Conservation (phyloP, 352 stramenopile genomes). For the Phytopythium ostracodes region DNA sequence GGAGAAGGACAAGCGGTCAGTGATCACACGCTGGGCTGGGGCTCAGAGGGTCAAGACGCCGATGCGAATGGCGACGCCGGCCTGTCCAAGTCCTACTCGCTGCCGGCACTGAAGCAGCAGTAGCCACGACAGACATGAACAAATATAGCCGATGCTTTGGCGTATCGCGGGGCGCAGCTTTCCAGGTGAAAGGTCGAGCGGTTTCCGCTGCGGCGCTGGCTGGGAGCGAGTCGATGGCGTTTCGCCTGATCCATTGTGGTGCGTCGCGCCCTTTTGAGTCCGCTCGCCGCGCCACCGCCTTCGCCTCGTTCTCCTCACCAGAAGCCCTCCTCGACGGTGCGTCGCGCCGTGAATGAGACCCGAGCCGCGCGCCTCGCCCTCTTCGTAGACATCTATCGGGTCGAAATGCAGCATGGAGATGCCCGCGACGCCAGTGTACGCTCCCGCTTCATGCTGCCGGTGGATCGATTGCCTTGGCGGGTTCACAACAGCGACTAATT, state of each 20-base stretch:
- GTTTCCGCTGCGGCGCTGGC: background rate
- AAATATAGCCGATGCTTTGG: background rate
- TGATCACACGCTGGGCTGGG: conserved; percentile 29
- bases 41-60: conserved; percentile 14
- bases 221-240: background rate
- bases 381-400: background rate
- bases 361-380: background rate
- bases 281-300: background rate
- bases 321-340: background rate
- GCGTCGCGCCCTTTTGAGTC: conserved; percentile 13
- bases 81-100: conserved; percentile 53
- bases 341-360: background rate
- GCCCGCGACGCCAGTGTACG: background rate
- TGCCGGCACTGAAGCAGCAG: conserved; percentile 45
- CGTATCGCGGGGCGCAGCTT: background rate
- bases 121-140: conserved; percentile 5
- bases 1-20: background rate
- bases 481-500: too few relatives aligned
- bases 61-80: conserved; percentile 9
- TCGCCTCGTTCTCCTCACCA: background rate
- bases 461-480: too few relatives aligned
- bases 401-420: conserved; percentile 1
- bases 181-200: conserved; percentile 1
- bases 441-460: too few relatives aligned
- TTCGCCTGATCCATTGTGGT: conserved; percentile 12